These are phyloP conservation scores for Asterella californica DNA, from an alignment of 225 moss, liverwort and hornwort species.

Conservation along the genomic window DNA sequence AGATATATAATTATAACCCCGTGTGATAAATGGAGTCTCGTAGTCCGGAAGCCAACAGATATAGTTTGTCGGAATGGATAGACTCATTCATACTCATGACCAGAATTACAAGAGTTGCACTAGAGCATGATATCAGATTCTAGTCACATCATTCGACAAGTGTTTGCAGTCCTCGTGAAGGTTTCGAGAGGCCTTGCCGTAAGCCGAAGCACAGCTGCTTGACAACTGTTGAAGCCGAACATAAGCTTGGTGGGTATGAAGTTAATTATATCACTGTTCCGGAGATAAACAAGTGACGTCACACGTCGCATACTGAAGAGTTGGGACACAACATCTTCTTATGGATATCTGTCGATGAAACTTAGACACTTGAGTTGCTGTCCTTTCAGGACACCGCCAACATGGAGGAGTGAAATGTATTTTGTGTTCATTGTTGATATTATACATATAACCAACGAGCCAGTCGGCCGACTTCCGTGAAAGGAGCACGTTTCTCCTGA, in stretches of 20 bases:
- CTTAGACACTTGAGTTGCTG: not conserved
- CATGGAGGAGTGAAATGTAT: not conserved
- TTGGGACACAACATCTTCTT: not conserved
- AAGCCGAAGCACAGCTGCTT: not conserved
- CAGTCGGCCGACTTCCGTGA: not conserved
- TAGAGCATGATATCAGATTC: not conserved
- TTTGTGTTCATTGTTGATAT: not conserved
- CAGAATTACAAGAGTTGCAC: not conserved
- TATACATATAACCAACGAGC: not conserved
- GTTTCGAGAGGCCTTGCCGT: not conserved
- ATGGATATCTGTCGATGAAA: not conserved
- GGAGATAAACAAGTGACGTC: not conserved
- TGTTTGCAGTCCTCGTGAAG: not conserved
- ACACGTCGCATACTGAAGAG: not conserved
- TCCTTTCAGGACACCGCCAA: not conserved
- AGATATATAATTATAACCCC: not conserved
- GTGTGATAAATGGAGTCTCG: not conserved
- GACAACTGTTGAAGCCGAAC: not conserved
- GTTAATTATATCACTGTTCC: not conserved
- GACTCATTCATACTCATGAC: not conserved
- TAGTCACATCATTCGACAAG: not conserved
- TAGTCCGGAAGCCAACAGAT: not conserved
- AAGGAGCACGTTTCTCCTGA: not conserved
- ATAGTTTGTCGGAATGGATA: not conserved
- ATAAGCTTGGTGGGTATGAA: not conserved